Conservation (phyloP, 2,329 filamentous ascomycete species). For the Hypoxylon sp. region DNA sequence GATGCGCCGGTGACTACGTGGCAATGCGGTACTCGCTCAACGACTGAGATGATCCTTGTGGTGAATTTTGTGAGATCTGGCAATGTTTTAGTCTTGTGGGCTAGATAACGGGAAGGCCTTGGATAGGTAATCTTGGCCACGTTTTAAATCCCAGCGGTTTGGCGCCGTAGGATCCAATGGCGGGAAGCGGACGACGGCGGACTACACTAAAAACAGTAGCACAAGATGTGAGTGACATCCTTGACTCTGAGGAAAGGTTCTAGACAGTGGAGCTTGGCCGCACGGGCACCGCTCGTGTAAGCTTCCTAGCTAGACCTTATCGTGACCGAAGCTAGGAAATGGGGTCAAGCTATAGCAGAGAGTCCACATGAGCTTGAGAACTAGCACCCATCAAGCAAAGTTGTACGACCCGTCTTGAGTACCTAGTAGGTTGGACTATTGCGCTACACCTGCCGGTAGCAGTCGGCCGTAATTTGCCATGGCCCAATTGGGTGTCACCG, state of each 20-base stretch:
- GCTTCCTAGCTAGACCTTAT: slow-evolving; percentile 26
- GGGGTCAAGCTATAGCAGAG: slow-evolving; percentile 14
- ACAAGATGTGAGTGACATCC: slow-evolving; percentile 22
- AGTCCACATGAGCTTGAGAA: slow-evolving; percentile 20
- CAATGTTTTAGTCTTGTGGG: slow-evolving; percentile 16
- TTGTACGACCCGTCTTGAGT: slow-evolving; percentile 10
- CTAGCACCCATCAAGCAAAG: slow-evolving; percentile 24
- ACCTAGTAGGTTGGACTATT: slow-evolving; percentile 13
- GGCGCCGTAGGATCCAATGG: slow-evolving; percentile 22
- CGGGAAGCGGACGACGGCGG: slow-evolving; percentile 6
- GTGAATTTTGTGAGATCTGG: slow-evolving; percentile 14
- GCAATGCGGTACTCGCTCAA: slow-evolving; percentile 63
- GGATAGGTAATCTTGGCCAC: slow-evolving; percentile 13
- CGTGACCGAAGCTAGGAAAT: slow-evolving; percentile 26
- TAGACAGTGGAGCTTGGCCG: slow-evolving; percentile 35
- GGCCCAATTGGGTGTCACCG: slow-evolving; percentile 39
- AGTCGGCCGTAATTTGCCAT: slow-evolving; percentile 33
- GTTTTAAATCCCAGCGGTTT: slow-evolving; percentile 26
- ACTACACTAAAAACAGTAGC: slow-evolving; percentile 29
- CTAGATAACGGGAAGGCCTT: slow-evolving; percentile 13
- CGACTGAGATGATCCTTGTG: slow-evolving; percentile 20
- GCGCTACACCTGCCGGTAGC: slow-evolving; percentile 28
- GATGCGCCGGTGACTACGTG: slow-evolving; percentile 65
- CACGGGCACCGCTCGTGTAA: slow-evolving; percentile 17
- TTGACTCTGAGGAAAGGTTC: slow-evolving; percentile 25